Evolutionary conservation across 148 eudicot species (phyloP).

Genomic region (Cornus suecica): DNA sequence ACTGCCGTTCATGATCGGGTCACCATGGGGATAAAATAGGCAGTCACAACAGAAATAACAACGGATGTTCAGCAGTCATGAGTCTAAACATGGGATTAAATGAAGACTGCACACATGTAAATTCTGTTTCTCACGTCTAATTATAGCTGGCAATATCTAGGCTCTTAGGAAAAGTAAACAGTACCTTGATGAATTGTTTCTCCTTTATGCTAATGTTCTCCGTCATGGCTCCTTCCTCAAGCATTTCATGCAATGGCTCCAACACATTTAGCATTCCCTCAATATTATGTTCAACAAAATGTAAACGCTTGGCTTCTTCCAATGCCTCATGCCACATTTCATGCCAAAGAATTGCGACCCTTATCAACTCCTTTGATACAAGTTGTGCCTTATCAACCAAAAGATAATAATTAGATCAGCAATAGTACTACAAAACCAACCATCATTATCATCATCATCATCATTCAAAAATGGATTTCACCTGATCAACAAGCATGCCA

Average conservation of each 20-base stretch:
- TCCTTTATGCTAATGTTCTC: slow-evolving; percentile 74
- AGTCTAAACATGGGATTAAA: background rate
- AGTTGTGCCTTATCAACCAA: slow-evolving; percentile 76
- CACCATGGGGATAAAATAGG: no score
- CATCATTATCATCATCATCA: background rate
- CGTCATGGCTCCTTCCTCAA: slow-evolving; percentile 76
- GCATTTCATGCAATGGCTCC: slow-evolving; percentile 91
- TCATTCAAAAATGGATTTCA: slow-evolving; percentile 15
- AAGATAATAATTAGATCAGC: slow-evolving; percentile 23
- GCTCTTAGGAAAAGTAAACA: background rate
- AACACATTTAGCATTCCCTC: slow-evolving; percentile 93
- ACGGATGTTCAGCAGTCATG: background rate
- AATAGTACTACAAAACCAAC: background rate
- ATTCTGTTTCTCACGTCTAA: background rate
- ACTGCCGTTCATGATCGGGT: no score
- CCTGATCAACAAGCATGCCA: slow-evolving; percentile 92
- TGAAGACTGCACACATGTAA: background rate
- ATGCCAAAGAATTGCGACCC: slow-evolving; percentile 98
- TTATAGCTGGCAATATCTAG: background rate
- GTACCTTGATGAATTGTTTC: slow-evolving; percentile 81
- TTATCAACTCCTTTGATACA: slow-evolving; percentile 87
- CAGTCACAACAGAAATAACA: background rate
- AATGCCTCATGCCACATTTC: slow-evolving; percentile 98
- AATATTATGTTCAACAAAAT: slow-evolving; percentile 86
- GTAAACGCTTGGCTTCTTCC: slow-evolving; percentile 97